Conservation (phyloP, 768 basidiomycete genomes). For the Coprinopsis marcescibilis region DNA sequence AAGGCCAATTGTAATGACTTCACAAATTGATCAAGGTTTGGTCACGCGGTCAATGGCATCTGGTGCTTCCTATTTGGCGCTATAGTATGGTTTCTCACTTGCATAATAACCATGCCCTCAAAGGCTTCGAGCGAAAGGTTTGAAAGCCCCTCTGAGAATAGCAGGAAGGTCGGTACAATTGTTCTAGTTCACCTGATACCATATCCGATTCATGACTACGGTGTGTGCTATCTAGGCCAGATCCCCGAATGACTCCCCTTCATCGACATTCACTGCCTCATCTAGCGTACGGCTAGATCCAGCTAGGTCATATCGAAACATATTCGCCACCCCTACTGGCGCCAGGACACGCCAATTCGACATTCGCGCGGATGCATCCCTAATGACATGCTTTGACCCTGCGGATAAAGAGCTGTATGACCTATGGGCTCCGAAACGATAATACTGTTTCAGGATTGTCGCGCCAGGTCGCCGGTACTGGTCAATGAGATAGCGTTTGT, state of each 20-base stretch:
- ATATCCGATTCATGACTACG: background rate
- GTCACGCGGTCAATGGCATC: too few relatives aligned
- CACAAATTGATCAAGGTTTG: too few relatives aligned
- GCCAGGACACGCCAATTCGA: constrained; percentile 28
- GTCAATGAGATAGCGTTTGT: constrained; percentile 5
- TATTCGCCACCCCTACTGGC: constrained; percentile 8
- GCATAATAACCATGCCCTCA: too few relatives aligned
- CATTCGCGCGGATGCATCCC: constrained; percentile 60
- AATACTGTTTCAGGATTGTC: constrained; percentile 7
- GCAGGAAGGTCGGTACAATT: background rate
- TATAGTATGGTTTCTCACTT: too few relatives aligned
- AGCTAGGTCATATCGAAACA: constrained; percentile 19
- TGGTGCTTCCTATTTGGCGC: too few relatives aligned
- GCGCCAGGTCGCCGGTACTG: background rate
- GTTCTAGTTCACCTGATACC: background rate
- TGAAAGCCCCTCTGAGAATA: too few relatives aligned
- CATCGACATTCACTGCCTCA: constrained; percentile 30
- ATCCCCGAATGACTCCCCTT: constrained; percentile 21
- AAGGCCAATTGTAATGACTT: constrained; percentile 17
- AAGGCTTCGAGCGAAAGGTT: too few relatives aligned
- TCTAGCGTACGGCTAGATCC: constrained; percentile 18
- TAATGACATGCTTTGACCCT: constrained; percentile 71
- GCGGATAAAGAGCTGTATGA: constrained; percentile 73
- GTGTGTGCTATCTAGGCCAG: background rate
- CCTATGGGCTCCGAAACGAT: constrained; percentile 60